Evolutionary conservation across 208 protist species (phyloP), one percentile per base, ranked within the genome.

Genomic region (Acanthamoeba castellanii): DNA sequence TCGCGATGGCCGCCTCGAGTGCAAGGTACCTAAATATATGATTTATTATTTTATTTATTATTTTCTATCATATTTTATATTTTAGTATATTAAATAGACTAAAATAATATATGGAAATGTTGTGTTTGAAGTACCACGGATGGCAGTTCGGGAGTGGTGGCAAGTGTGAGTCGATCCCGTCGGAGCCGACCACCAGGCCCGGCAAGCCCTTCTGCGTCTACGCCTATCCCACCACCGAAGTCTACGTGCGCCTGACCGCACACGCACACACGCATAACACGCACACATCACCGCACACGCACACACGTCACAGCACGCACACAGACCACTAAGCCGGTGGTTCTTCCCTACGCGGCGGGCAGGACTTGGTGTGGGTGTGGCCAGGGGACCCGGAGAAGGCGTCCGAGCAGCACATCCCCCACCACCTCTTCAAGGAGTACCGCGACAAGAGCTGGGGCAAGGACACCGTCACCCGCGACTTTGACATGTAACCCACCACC

Each of bases 341-440:
- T 34, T 92, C 85, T 47, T 9, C 3, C 9, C 85, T 37, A 22
- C 3, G 25, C 7, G 50, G 11, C 37, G 27, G 16, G 66, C 66
- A 92, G 61, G 70, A 34, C n/a, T 2, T 72, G 61, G 55, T 92
- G 42, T 92, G 87, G 87, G 87, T 92, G 70, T 92, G 87, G 87
- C 11, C 70, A 18, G 87, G 87, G 6, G 87, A 92, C 55, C 66
- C 50, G 3, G 52, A n/a, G 25, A 66, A 72, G 20, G 87, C 70
- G 9, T 61, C 78, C 8, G 45, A 30, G 78, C 11, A 87, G 3
- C 78, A 2, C 27, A 25, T 87, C 2, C 78, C 78, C 9, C 47
- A 87, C 20, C 78, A 87, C 50, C 78, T 87, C 27, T 37, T 87
- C 78, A 27, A 37, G 47, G 78, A 87, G 78, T 87, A 61, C 30